Evolutionary conservation across 2,329 filamentous ascomycete genomes (phyloP).

Genomic region (Beauveria caledonica): DNA sequence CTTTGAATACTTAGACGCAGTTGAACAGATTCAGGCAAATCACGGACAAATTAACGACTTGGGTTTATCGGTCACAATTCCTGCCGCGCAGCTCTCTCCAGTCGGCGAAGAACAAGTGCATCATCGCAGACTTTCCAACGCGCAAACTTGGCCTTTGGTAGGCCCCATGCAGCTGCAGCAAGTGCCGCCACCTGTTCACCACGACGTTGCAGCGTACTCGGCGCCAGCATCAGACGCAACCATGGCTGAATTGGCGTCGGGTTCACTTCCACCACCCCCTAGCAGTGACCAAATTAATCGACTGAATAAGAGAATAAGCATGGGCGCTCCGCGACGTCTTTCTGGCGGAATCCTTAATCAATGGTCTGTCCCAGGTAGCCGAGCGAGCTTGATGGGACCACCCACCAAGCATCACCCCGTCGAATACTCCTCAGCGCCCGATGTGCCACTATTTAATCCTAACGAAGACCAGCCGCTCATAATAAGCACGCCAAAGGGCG

Average conservation of each 20-base stretch:
- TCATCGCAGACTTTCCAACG: constrained; percentile 24
- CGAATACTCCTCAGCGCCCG: neutral
- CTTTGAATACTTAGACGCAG: constrained; percentile 18
- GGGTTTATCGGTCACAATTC: constrained; percentile 23
- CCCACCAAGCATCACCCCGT: constrained; percentile 8
- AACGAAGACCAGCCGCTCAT: constrained; percentile 47
- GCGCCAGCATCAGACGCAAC: neutral
- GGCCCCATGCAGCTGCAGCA: constrained; percentile 16
- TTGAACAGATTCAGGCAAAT: constrained; percentile 13
- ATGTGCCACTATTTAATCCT: constrained; percentile 8
- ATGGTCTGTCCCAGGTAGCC: constrained; percentile 31
- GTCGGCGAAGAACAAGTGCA: neutral
- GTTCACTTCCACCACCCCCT: constrained; percentile 28
- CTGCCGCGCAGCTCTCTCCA: constrained; percentile 17
- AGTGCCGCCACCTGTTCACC: neutral
- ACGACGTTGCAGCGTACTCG: constrained; percentile 3
- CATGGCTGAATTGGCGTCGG: neutral
- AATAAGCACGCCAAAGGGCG: constrained; percentile 51
- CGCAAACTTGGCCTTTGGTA: constrained; percentile 39
- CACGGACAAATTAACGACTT: constrained; percentile 14
- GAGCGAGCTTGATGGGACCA: constrained; percentile 17
- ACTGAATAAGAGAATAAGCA: constrained; percentile 29
- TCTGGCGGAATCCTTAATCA: constrained; percentile 36
- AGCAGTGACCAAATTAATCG: constrained; percentile 32
- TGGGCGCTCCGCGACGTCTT: constrained; percentile 31